Conservation (phyloP, 805 yeast genomes). For the Metschnikowia santaceciliae region DNA sequence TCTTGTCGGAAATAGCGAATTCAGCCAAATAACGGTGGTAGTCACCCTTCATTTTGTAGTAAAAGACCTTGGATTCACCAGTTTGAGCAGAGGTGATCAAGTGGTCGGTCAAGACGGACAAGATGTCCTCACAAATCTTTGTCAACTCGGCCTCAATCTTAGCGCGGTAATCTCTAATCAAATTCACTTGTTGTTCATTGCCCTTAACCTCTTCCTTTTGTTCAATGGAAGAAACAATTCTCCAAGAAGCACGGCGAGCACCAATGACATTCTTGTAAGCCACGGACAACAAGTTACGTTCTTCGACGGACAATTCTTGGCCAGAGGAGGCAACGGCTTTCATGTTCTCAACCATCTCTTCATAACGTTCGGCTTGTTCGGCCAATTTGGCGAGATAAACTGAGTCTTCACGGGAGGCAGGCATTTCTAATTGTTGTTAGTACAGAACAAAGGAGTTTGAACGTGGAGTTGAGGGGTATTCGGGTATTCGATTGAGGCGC, state of each 20-base stretch:
- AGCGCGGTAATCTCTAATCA: constrained; percentile 90
- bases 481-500: constrained; percentile 3
- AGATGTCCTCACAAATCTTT: constrained; percentile 90
- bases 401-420: constrained; percentile 93
- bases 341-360: constrained; percentile 99
- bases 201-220: constrained; percentile 98
- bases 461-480: constrained; percentile 3
- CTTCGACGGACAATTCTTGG: constrained; percentile 94
- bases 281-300: constrained; percentile 93
- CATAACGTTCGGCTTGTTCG: constrained; percentile 99
- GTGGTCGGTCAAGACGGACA: constrained; percentile 81
- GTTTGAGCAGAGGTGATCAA: constrained; percentile 91
- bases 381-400: constrained; percentile 97
- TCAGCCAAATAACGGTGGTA: constrained; percentile 99
- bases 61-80: constrained; percentile 97
- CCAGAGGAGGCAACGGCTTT: constrained; percentile 95
- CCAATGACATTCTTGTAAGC: constrained; percentile 99
- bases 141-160: constrained; percentile 91
- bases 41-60: constrained; percentile 99
- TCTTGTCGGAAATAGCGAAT: constrained; percentile 86
- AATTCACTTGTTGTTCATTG: constrained; percentile 81
- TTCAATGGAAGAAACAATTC: constrained; percentile 96
- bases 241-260: constrained; percentile 99
- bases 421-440: constrained; percentile 40
- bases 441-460: constrained; percentile 4